These are phyloP conservation scores for Gossypium ekmanianum DNA, from an alignment of 345 rosid genomes.

Conservation along the genomic window DNA sequence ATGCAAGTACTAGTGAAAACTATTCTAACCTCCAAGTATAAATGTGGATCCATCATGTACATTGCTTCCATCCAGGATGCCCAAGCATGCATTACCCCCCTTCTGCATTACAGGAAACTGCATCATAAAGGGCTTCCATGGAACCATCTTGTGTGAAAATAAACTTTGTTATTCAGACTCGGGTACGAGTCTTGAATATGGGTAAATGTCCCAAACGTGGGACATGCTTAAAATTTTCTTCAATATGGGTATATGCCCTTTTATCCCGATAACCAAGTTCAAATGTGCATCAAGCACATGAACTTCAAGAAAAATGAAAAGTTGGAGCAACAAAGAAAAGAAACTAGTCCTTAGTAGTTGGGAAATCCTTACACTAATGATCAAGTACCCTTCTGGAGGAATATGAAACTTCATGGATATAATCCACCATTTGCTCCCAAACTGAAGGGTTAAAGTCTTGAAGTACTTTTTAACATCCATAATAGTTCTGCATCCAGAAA, in stretches of 20 bases:
- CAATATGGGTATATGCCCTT: neutral
- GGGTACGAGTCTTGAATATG: neutral
- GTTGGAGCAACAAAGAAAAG: neutral
- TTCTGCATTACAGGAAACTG: slow-evolving; percentile 41
- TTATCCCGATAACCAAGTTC: neutral
- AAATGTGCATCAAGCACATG: neutral
- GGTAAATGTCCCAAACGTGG: too few species aligned
- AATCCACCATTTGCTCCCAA: slow-evolving; percentile 89
- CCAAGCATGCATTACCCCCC: slow-evolving; percentile 80
- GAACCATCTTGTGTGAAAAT: neutral
- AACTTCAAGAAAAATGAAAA: neutral
- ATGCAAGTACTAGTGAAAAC: neutral
- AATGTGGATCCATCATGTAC: slow-evolving; percentile 73
- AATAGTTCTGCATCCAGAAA: slow-evolving; percentile 47
- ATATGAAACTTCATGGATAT: slow-evolving; percentile 54
- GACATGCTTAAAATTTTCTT: too few species aligned
- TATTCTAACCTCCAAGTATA: slow-evolving; percentile 77
- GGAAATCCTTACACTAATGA: slow-evolving; percentile 57
- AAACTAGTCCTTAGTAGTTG: neutral
- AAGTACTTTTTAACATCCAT: slow-evolving; percentile 56
- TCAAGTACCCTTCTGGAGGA: slow-evolving; percentile 78
- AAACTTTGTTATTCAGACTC: neutral
- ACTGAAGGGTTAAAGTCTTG: slow-evolving; percentile 75
- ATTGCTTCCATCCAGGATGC: slow-evolving; percentile 83
- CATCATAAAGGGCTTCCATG: neutral